These are phyloP conservation scores for Cutaneotrichosporon cutaneum DNA, from an alignment of 1,284 basidiomycete species.

Conservation along the genomic window DNA sequence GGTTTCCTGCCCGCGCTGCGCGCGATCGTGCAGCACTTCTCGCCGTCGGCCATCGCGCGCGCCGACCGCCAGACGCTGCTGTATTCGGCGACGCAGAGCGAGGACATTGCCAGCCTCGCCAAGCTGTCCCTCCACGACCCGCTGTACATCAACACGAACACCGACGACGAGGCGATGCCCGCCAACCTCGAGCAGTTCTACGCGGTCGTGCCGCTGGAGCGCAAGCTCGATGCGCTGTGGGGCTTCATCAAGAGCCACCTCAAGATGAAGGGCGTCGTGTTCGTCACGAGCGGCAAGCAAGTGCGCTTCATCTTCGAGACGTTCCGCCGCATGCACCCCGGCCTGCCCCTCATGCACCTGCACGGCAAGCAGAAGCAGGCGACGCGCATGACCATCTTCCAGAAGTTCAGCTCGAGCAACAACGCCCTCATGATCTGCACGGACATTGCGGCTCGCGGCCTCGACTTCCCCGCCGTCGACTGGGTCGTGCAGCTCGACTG, in stretches of 20 bases:
- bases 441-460: constrained; percentile 94
- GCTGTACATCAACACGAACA: constrained; percentile 68
- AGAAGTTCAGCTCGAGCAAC: constrained; percentile 73
- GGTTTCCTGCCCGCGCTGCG: constrained; percentile 87
- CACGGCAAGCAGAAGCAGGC: constrained; percentile 98
- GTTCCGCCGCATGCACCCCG: constrained; percentile 92
- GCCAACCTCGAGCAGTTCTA: constrained; percentile 87
- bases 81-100: constrained; percentile 95
- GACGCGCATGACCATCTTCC: constrained; percentile 77
- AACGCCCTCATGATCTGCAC: constrained; percentile 87
- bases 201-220: constrained; percentile 75
- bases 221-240: constrained; percentile 90
- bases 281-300: constrained; percentile 87
- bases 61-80: constrained; percentile 79
- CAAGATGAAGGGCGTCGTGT: constrained; percentile 88
- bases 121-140: constrained; percentile 85
- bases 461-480: constrained; percentile 95
- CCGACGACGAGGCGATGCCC: constrained; percentile 59
- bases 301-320: constrained; percentile 96
- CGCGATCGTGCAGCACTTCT: constrained; percentile 76
- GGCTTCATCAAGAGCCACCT: constrained; percentile 94
- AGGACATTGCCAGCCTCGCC: constrained; percentile 85
- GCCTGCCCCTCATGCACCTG: constrained; percentile 82
- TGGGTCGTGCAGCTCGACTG: constrained; percentile 99
- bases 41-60: constrained; percentile 62